phyloP scores from a whole-genome alignment of 208 protist species.

The Willaertia magna region DNA sequence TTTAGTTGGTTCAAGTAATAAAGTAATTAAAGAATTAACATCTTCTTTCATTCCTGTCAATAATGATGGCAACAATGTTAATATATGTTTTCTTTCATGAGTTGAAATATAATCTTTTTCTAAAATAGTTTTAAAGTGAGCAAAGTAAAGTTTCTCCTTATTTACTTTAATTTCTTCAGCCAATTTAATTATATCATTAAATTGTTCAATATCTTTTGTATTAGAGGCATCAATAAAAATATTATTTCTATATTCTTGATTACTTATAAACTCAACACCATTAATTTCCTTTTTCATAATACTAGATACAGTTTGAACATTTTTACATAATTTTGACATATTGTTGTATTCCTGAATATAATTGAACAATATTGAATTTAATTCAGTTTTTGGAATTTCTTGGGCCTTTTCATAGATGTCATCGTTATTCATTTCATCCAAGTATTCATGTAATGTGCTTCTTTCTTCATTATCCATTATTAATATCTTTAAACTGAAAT shows the following conservation, averaged over 20 bases:
- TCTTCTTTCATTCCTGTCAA: no score
- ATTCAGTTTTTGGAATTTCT: not conserved
- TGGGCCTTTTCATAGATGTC: not conserved
- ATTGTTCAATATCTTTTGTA: not conserved
- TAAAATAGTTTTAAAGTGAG: not conserved
- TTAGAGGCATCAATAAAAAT: not conserved
- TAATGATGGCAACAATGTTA: no score
- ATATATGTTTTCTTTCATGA: no score
- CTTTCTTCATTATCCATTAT: not conserved
- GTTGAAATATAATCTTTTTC: not conserved
- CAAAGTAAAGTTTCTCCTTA: not conserved
- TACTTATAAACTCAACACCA: not conserved
- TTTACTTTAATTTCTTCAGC: not conserved
- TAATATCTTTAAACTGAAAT: not conserved
- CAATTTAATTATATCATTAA: not conserved
- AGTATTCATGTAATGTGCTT: not conserved
- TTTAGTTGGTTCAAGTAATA: no score
- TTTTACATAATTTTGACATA: no score
- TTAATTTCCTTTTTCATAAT: no score
- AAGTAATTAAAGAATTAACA: no score
- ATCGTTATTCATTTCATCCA: not conserved
- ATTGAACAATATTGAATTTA: no score
- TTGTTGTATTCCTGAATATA: no score
- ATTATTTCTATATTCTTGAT: not conserved
- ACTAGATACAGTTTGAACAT: no score